Base-by-base conservation (phyloP, 2,329 filamentous ascomycete genomes). In the Fusarium sp. region DNA sequence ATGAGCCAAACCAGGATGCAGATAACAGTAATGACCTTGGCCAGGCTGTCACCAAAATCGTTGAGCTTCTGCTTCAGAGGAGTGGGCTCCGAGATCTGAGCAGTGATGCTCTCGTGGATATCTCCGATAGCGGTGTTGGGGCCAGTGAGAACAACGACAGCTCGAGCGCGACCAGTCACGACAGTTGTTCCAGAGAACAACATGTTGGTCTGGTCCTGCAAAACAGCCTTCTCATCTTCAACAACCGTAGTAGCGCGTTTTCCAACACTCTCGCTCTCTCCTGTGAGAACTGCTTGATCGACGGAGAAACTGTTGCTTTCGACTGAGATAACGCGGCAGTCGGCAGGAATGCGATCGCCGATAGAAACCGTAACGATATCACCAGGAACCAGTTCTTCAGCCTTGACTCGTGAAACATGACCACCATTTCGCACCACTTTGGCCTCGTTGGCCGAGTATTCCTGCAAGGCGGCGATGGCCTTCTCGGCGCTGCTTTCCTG, bases 401-500 rank as follows among this genome's bases (percentile, higher is more conserved):
- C 96, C 85, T 96, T 97, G 83, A 99, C 84, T 72, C 92, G 89
- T 70, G 90, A 89, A 67, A 95, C 84, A 74, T 91, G 88, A 50
- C 95, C 94, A 74, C 83, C 81, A 82, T 95, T 91, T 76, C 96
- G 92, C 62, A 97, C 81, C 54, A 97, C 95, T 78, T 95, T 99
- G 74, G 96, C 95, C 81, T 97, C 93, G 81, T 98, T 99, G 77
- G 96, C 96, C 29, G 95, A 98, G 84, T 99, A 99, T 87, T 99
- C 95, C 82, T 99, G 96, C 59, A 99, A 88, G 43, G 96, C 96
- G 26, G 96, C 94, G 79, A 99, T 99, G 52, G 96, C 96, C 84
- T 98, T 98, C 81, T 99, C 96, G 71, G 96, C 96, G 78, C 94
- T 98, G 82, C 93, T 98, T 85, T 99, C 96, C 85, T 99, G 96